Evolutionary conservation across 768 basidiomycete genomes (phyloP), one percentile per base, ranked within the genome.

Genomic region (Lepiota brunneoincarnata): DNA sequence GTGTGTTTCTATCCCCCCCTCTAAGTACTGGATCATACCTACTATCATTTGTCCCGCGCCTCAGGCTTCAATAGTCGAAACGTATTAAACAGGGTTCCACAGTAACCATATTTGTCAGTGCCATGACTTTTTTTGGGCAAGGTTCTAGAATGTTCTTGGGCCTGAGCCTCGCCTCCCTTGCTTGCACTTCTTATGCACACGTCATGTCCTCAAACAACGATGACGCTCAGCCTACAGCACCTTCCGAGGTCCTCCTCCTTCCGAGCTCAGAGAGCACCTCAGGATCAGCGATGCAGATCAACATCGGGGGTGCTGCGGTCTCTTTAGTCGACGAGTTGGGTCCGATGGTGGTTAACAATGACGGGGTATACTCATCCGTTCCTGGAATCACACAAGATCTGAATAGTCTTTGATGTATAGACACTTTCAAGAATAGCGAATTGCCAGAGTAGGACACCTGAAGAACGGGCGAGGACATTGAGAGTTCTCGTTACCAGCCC

Each of bases 391-490:
- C 7, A 7, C 26, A 28, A 28, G 26, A 28, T 28, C 26, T 28
- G 7, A 28, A 28, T 3, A 28, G 7, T 41, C 3, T 41, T n/a
- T 53, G 21, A 9, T 35, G 24, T 28, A 11, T 55, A 87, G 85
- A 87, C 85, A 0, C 62, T 86, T 14, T 87, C 84, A 6, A 71
- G 85, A 34, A 84, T 88, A 54, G 75, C 76, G 24, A 86, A 87
- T 60, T 88, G 86, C 86, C 66, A 72, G 38, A 70, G 75, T 51
- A 75, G 87, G 72, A 77, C 83, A 2, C 71, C 78, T 11, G 61
- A 70, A 15, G 84, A 89, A 68, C 76, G 75, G 62, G 78, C 83
- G 55, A 70, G 80, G 21, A 84, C 82, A 2, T 61, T 82, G 37
- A 69, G 82, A 35, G 74, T 87, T 6, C 64, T 88, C 7, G n/a